These are phyloP conservation scores for Fragilariopsis cylindrus DNA, from an alignment of 108 stramenopile genomes.

Conservation along the genomic window DNA sequence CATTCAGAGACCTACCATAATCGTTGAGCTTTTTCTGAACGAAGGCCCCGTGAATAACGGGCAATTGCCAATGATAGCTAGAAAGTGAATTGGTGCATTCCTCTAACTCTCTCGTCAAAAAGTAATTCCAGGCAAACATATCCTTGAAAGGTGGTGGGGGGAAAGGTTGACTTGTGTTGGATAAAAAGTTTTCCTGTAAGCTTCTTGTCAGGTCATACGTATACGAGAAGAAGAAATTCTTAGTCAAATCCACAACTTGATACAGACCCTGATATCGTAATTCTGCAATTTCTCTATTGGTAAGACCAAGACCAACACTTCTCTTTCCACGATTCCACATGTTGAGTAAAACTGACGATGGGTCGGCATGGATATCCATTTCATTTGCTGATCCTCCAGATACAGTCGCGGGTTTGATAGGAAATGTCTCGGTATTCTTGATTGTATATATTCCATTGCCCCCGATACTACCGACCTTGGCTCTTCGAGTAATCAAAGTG, in stretches of 20 bases:
- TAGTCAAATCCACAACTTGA: constrained; percentile 95
- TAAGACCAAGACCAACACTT: constrained; percentile 78
- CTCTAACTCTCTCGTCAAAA: constrained; percentile 90
- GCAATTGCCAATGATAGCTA: constrained; percentile 87
- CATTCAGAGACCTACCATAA: constrained; percentile 87
- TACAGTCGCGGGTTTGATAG: constrained; percentile 73
- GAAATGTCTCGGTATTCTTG: constrained; percentile 87
- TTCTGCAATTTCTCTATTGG: constrained; percentile 88
- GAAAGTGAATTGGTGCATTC: constrained; percentile 77
- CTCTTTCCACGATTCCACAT: constrained; percentile 94
- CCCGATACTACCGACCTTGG: constrained; percentile 94
- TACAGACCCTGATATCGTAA: constrained; percentile 92
- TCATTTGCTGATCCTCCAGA: constrained; percentile 17
- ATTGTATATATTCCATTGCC: constrained; percentile 97
- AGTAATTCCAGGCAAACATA: constrained; percentile 97
- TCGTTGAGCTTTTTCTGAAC: constrained; percentile 89
- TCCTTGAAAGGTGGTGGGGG: constrained; percentile 89
- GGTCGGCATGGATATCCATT: constrained; percentile 55
- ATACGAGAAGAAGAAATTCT: constrained; percentile 97
- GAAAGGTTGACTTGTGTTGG: constrained; percentile 73
- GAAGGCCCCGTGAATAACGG: constrained; percentile 94
- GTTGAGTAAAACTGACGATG: constrained; percentile 72
- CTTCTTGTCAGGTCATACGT: constrained; percentile 92
- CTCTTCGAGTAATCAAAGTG: constrained; percentile 93
- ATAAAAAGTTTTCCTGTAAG: constrained; percentile 93